These are phyloP conservation scores for Phallus indusiatus DNA, from an alignment of 768 basidiomycete genomes.

Conservation along the genomic window DNA sequence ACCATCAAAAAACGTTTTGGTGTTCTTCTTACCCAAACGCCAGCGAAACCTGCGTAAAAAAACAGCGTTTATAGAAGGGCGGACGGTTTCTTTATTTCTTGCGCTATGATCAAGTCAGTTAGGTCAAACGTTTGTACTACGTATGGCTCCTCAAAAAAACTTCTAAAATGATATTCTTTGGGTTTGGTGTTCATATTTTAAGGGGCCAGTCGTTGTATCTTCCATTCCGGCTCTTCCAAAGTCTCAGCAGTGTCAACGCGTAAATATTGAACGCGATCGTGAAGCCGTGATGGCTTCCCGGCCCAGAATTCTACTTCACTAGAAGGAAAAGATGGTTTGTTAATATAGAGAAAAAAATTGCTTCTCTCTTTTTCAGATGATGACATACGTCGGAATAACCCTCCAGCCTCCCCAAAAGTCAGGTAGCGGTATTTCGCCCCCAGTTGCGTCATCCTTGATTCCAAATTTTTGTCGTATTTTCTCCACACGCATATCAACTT, in stretches of 20 bases:
- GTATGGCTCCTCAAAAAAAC: neutral
- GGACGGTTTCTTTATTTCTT: too few relatives aligned
- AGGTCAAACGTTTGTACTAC: neutral
- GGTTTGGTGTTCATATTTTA: constrained; percentile 23
- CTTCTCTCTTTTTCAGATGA: neutral
- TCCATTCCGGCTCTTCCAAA: constrained; percentile 55
- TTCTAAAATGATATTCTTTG: neutral
- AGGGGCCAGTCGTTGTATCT: constrained; percentile 70
- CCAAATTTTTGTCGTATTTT: constrained; percentile 50
- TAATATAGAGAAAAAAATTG: constrained; percentile 5
- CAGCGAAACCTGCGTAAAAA: constrained; percentile 73
- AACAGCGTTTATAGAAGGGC: neutral
- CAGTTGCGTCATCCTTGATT: constrained; percentile 28
- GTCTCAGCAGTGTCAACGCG: constrained; percentile 35
- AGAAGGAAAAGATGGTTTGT: neutral
- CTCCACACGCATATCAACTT: constrained; percentile 52
- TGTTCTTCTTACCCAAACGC: constrained; percentile 83
- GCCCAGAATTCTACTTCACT: constrained; percentile 97
- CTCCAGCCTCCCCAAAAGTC: constrained; percentile 98
- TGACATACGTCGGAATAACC: constrained; percentile 74
- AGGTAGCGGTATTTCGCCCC: constrained; percentile 60
- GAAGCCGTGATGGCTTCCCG: constrained; percentile 90
- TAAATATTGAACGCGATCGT: constrained; percentile 79
- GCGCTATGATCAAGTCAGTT: too few relatives aligned
- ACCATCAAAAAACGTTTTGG: constrained; percentile 92